Percentiles rank a stretch among this genome's conserved stretches.
These are phyloP conservation scores for Gypsophila paniculata DNA, from an alignment of 179 eudicot species.

Conservation along the genomic window DNA sequence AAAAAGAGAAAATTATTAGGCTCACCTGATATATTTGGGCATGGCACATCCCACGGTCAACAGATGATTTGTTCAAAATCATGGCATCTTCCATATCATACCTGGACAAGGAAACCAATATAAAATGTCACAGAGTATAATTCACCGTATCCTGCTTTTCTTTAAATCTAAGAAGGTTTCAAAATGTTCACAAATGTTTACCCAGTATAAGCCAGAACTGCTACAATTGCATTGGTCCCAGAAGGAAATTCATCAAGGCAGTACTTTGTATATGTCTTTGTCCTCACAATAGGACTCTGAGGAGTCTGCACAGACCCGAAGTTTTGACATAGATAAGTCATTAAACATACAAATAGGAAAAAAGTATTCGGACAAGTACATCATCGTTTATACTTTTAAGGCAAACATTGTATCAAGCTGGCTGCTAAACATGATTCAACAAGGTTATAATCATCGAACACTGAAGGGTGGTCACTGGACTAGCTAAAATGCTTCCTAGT, in stretches of 20 bases:
- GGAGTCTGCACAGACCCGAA: slow-evolving; percentile 62
- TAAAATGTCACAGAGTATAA: background rate
- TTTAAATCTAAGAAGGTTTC: background rate
- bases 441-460: background rate
- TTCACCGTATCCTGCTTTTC: background rate
- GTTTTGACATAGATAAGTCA: background rate
- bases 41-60: slow-evolving; percentile 91
- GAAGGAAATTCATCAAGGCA: slow-evolving; percentile 71
- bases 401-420: background rate
- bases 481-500: background rate
- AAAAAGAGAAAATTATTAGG: background rate
- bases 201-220: slow-evolving; percentile 96
- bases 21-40: slow-evolving; percentile 83
- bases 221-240: slow-evolving; percentile 94
- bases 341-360: background rate
- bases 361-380: background rate
- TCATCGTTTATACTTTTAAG: background rate
- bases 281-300: slow-evolving; percentile 86
- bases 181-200: slow-evolving; percentile 19
- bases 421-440: background rate
- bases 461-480: background rate
- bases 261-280: slow-evolving; percentile 62
- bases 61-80: slow-evolving; percentile 88
- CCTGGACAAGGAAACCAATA: slow-evolving; percentile 36
- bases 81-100: slow-evolving; percentile 99